These are phyloP conservation scores for Nitzschia palea DNA, from an alignment of 108 stramenopile genomes.

Conservation along the genomic window DNA sequence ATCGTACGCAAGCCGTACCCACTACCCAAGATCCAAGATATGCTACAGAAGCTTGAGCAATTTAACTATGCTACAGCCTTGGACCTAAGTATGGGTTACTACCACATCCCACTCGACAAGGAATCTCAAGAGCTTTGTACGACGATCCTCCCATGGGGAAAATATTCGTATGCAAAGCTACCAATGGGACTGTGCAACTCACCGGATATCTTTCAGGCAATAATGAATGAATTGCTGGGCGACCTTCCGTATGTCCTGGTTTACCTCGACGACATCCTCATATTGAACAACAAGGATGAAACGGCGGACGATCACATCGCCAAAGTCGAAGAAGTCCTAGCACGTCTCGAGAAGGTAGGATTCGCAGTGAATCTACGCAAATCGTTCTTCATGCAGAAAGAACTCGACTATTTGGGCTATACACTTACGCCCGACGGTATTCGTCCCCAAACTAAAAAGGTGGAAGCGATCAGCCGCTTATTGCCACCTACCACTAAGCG, in stretches of 20 bases:
- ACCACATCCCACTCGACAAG: no score
- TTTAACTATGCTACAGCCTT: conserved; percentile 26
- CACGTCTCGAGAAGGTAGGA: conserved; percentile 25
- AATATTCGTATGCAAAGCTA: neutral
- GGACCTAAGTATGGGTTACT: no score
- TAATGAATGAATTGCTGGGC: neutral
- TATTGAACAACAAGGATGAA: conserved; percentile 27
- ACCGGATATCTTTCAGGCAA: neutral
- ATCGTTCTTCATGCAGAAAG: conserved; percentile 40
- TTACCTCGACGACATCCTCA: no score
- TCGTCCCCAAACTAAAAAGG: neutral
- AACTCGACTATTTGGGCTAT: conserved; percentile 32
- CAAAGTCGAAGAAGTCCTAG: conserved; percentile 11
- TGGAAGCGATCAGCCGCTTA: neutral
- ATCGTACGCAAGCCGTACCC: conserved; percentile 26
- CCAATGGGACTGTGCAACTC: neutral
- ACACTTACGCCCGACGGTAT: conserved; percentile 1
- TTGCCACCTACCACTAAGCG: conserved; percentile 10
- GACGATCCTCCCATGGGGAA: no score
- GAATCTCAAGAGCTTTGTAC: no score
- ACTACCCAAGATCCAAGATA: conserved; percentile 41
- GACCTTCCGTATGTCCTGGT: neutral
- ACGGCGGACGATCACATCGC: conserved; percentile 38
- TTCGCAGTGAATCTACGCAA: conserved; percentile 51
- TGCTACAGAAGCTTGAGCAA: conserved; percentile 19